A percentile compares a stretch with the other conserved stretches of the same genome.
These are phyloP conservation scores for Ilex paraguariensis DNA, from an alignment of 305 asterid genomes.

Conservation along the genomic window DNA sequence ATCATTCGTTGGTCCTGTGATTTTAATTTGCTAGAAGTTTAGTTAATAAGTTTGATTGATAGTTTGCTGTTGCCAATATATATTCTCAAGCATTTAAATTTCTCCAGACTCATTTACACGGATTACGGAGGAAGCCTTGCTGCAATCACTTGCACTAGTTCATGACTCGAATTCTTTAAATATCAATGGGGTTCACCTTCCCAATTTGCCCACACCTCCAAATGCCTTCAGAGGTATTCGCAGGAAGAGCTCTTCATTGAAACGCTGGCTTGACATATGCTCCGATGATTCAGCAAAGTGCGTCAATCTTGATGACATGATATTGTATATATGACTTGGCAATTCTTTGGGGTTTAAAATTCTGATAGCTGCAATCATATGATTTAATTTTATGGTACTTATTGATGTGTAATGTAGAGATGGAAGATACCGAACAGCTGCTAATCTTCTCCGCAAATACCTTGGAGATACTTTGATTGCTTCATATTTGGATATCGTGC, in stretches of 20 bases:
- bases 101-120: slow-evolving; percentile 66
- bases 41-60: slow-evolving; percentile 7
- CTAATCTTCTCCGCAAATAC: slow-evolving; percentile 90
- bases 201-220: slow-evolving; percentile 69
- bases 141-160: slow-evolving; percentile 53
- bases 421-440: slow-evolving; percentile 66
- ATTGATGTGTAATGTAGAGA: slow-evolving; percentile 34
- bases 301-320: slow-evolving; percentile 8
- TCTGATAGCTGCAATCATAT: slow-evolving; percentile 11
- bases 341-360: slow-evolving; percentile 2
- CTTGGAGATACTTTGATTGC: slow-evolving; percentile 92
- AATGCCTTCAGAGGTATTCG: slow-evolving; percentile 84
- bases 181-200: slow-evolving; percentile 55
- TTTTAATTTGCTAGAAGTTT: background rate
- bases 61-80: background rate
- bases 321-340: background rate
- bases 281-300: slow-evolving; percentile 78
- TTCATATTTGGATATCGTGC: slow-evolving; percentile 67
- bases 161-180: slow-evolving; percentile 35
- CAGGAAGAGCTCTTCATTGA: slow-evolving; percentile 69
- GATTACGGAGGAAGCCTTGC: slow-evolving; percentile 57
- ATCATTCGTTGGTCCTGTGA: background rate
- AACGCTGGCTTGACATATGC: slow-evolving; percentile 88
- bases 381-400: slow-evolving; percentile 10
- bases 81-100: slow-evolving; percentile 18